These are phyloP conservation scores for Yarrowia yakushimensis DNA, from an alignment of 805 yeast species.

Conservation along the genomic window DNA sequence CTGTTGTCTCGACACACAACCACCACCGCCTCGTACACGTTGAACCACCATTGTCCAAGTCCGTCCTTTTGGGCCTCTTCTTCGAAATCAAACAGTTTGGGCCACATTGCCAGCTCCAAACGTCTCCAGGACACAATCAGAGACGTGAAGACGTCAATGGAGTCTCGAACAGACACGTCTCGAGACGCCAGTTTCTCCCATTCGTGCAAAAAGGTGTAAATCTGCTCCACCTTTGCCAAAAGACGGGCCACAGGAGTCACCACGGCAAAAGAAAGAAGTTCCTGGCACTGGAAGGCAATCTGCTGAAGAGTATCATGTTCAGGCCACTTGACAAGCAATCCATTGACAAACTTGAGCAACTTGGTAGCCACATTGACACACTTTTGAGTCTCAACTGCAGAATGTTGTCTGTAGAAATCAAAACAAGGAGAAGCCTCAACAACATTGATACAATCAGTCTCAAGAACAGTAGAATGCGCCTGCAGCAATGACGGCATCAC, in stretches of 20 bases:
- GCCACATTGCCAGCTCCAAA: conserved; percentile 84
- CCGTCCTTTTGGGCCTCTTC: conserved; percentile 54
- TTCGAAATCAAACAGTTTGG: conserved; percentile 55
- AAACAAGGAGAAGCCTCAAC: conserved; percentile 36
- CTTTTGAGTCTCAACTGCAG: conserved; percentile 54
- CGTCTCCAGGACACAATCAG: conserved; percentile 89
- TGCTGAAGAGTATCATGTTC: conserved; percentile 87
- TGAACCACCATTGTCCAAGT: conserved; percentile 87
- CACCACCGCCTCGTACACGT: conserved; percentile 71
- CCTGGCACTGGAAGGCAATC: conserved; percentile 58
- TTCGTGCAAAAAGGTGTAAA: conserved; percentile 75
- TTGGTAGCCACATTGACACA: conserved; percentile 52
- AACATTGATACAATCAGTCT: neutral
- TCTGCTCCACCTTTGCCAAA: conserved; percentile 79
- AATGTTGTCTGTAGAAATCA: conserved; percentile 64
- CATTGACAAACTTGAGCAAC: conserved; percentile 46
- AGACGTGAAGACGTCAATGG: conserved; percentile 56
- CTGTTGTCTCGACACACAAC: conserved; percentile 30
- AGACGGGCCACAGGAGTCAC: conserved; percentile 71
- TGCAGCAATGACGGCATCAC: conserved; percentile 1
- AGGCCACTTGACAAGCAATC: conserved; percentile 72
- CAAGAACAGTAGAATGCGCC: neutral
- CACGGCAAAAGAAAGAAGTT: conserved; percentile 59
- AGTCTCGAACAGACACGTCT: conserved; percentile 59
- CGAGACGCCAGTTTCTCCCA: conserved; percentile 92